These are phyloP conservation scores for Colletotrichum theobromicola DNA, from an alignment of 2,329 filamentous ascomycete genomes.

Conservation along the genomic window DNA sequence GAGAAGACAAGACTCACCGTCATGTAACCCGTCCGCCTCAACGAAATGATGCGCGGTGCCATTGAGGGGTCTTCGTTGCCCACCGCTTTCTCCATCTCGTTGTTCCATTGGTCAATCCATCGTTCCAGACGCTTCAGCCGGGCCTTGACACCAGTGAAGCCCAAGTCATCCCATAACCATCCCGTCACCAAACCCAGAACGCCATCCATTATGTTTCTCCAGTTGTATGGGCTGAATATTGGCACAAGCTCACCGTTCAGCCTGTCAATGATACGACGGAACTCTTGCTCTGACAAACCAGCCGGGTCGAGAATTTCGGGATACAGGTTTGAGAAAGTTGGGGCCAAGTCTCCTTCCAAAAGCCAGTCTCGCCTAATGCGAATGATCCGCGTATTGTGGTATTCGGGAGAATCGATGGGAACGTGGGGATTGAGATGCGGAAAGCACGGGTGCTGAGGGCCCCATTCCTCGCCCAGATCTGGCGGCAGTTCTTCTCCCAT, in stretches of 20 bases:
- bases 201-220: constrained; percentile 80
- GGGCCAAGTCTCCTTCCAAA: constrained; percentile 84
- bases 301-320: constrained; percentile 92
- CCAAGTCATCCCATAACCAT: constrained; percentile 94
- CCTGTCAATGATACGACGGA: constrained; percentile 79
- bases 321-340: constrained; percentile 93
- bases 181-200: constrained; percentile 83
- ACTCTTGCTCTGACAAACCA: constrained; percentile 83
- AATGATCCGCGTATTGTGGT: constrained; percentile 83
- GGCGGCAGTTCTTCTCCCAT: constrained; percentile 69
- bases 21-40: constrained; percentile 88
- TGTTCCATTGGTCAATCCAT: constrained; percentile 90
- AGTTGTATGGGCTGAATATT: constrained; percentile 81
- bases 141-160: constrained; percentile 76
- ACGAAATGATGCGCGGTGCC: constrained; percentile 75
- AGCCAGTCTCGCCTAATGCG: constrained; percentile 93
- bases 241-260: constrained; percentile 78
- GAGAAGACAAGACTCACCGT: constrained; percentile 57
- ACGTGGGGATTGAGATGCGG: constrained; percentile 95
- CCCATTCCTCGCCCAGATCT: constrained; percentile 82
- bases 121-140: constrained; percentile 73
- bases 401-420: constrained; percentile 75
- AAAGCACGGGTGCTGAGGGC: constrained; percentile 90
- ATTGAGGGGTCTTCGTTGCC: constrained; percentile 55
- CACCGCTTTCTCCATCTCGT: constrained; percentile 64